Conservation (phyloP, 2,329 filamentous ascomycete genomes). For the Colletotrichum nymphaeae region DNA sequence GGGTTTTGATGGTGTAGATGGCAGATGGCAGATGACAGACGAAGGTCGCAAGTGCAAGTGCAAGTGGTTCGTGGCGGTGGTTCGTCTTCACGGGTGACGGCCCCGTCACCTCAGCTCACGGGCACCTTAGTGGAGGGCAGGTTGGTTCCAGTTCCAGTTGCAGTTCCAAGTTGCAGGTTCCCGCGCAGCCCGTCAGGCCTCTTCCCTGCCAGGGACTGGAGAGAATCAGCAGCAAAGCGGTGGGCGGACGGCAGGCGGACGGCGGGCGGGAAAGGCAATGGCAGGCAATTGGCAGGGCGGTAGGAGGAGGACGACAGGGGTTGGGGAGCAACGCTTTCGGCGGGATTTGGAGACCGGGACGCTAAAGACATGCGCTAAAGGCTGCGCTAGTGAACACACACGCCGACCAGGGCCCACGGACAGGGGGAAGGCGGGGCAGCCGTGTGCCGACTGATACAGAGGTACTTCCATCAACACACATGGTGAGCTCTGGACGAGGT, state of each 20-base stretch:
- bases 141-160: constrained; percentile 23
- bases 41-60: neutral
- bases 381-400: neutral
- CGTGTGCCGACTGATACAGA: neutral
- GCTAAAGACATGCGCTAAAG: constrained; percentile 15
- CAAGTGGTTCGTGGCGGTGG: neutral
- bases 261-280: neutral
- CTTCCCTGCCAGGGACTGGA: constrained; percentile 17
- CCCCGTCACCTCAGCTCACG: neutral
- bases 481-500: neutral
- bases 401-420: neutral
- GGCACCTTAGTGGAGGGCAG: no score
- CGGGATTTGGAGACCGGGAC: neutral
- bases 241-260: neutral
- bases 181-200: constrained; percentile 13
- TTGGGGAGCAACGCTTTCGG: neutral
- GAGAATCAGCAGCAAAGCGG: neutral
- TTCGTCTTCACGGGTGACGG: neutral
- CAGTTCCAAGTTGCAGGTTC: constrained; percentile 18
- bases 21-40: neutral
- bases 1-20: neutral
- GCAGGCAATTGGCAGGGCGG: neutral
- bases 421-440: constrained; percentile 5
- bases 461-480: neutral
- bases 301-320: constrained; percentile 5